Conservation (phyloP, 495 filamentous ascomycete genomes). For the Aspergillus mulundensis region DNA sequence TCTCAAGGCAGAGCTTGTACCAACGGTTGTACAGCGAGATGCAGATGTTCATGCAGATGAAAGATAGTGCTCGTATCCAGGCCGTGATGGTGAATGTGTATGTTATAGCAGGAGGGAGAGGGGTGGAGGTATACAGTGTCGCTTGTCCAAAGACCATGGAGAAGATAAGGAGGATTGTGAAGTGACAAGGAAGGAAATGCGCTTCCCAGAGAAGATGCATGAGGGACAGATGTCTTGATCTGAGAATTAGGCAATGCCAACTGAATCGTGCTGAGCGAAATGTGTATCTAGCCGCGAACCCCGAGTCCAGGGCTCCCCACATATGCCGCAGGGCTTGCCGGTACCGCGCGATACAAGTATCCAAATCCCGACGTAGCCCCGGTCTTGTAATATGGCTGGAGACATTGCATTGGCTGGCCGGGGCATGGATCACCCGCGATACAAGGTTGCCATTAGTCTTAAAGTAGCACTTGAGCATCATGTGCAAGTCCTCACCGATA, state of each 20-base stretch:
- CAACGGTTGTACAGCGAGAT: conserved; percentile 60
- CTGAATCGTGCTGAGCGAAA: not conserved
- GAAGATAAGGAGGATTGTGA: conserved; percentile 55
- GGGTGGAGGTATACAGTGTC: not conserved
- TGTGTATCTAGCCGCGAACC: conserved; percentile 44
- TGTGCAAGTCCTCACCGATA: conserved; percentile 70
- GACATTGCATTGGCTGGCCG: conserved; percentile 66
- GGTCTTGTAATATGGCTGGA: conserved; percentile 45
- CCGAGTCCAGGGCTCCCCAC: conserved; percentile 67
- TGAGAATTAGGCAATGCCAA: conserved; percentile 24
- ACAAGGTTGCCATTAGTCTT: conserved; percentile 60
- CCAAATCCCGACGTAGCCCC: conserved; percentile 41
- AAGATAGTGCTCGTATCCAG: conserved; percentile 33
- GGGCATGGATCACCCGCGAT: conserved; percentile 46
- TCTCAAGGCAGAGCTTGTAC: conserved; percentile 50
- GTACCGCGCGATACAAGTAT: conserved; percentile 56
- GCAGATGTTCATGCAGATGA: conserved; percentile 55
- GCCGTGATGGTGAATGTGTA: conserved; percentile 55
- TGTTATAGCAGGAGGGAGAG: conserved; percentile 44
- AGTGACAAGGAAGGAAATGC: conserved; percentile 58
- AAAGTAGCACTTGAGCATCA: conserved; percentile 70
- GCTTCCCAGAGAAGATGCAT: conserved; percentile 64
- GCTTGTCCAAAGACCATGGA: conserved; percentile 51
- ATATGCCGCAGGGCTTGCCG: conserved; percentile 65
- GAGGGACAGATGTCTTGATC: conserved; percentile 36